Base-by-base conservation (phyloP, 305 asterid genomes). In the Fraxinus latifolia region DNA sequence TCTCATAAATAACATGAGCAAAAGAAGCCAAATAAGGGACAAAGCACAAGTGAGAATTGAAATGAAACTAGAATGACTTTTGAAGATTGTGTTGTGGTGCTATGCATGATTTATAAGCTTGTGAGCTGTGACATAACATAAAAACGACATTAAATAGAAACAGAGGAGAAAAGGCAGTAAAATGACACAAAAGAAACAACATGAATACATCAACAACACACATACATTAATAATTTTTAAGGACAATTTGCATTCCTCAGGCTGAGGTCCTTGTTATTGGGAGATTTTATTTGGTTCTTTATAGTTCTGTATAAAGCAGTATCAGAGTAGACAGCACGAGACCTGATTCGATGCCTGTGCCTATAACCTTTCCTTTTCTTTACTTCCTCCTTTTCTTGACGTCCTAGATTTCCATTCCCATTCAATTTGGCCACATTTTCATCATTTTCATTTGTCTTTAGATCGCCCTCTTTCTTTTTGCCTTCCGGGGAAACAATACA, bases 241-340 rank as follows among this genome's bases (percentile, higher is more conserved):
- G 25, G 21, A 17, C 25, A 55, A 55, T n/a, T 17, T 5, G 65
- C 65, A 55, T 55, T 17, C 65, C 25, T 55, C 11, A 55, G 25
- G 65, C 65, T n/a, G 27, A 55, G 23, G 65, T 55, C 65, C 65
- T 80, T 77, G 3, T 71, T 81, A 21, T 76, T 75, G 53, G 78
- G 82, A 77, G 82, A 80, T 67, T 80, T 86, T 8, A 62, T 83
- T 80, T 84, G 80, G 12, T 84, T 65, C 78, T 76, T 84, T 15
- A 76, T 37, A 5, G 85, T 82, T 78, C 37, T 87, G 65, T 86
- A 79, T 36, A 89, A 79, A 42, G 88, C 87, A 37, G 91, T 89
- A 78, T 94, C 93, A 0, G 91, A 89, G 74, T 83, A 55, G 50
- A 87, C 84, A 23, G 83, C 91, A 3, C 88, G 86, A 71, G 90